phyloP scores from a whole-genome alignment of 2,329 filamentous ascomycete genomes.

The Sporothrix curviconia region DNA sequence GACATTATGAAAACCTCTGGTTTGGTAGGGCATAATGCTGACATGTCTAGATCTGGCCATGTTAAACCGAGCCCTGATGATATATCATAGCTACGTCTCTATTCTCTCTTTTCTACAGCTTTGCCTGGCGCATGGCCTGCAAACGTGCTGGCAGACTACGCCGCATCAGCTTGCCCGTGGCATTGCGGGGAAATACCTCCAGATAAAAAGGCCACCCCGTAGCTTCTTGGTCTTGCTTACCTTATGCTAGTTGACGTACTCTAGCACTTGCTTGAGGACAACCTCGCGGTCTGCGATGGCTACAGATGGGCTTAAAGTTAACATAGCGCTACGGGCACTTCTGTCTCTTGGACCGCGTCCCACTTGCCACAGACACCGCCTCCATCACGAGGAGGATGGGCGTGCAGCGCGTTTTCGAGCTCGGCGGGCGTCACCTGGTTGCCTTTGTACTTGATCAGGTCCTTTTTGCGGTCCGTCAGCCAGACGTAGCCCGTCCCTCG shows the following conservation, averaged over 20 bases:
- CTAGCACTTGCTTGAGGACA: not conserved
- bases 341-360: conserved; percentile 2
- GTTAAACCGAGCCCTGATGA: no score
- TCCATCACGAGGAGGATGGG: conserved; percentile 1
- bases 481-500: conserved; percentile 4
- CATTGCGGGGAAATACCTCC: conserved; percentile 2
- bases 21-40: no score
- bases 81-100: not conserved
- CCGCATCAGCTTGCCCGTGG: conserved; percentile 4
- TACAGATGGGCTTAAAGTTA: not conserved
- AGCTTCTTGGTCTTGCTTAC: conserved; percentile 3
- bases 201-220: conserved; percentile 8
- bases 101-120: not conserved
- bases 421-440: conserved; percentile 11
- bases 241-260: not conserved
- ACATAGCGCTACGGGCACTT: conserved; percentile 9
- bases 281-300: not conserved
- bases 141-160: conserved; percentile 5
- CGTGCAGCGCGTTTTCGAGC: conserved; percentile 5
- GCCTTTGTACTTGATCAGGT: conserved; percentile 10
- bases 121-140: not conserved
- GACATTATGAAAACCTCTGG: no score
- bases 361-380: conserved; percentile 3
- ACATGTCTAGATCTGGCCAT: no score
- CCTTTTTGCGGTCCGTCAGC: conserved; percentile 13